Evolutionary conservation across 1,139 yeast genomes (phyloP).

Genomic region (Sugiyamaella pinicola): DNA sequence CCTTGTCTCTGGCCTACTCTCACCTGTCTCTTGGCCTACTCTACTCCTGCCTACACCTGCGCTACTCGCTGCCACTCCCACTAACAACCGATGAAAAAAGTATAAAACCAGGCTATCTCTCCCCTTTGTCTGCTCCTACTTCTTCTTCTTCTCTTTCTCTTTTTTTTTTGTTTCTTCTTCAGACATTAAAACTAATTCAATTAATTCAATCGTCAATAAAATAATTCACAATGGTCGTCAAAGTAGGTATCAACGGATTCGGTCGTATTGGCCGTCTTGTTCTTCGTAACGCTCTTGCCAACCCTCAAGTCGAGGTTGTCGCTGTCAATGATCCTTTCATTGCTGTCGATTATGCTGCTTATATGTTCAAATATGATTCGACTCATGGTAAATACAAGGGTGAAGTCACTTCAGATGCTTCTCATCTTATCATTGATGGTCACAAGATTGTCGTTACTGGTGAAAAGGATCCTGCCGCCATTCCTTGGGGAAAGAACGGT

Average conservation of each 20-base stretch:
- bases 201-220: not conserved
- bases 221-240: slow-evolving; percentile 42
- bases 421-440: slow-evolving; percentile 65
- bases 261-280: slow-evolving; percentile 87
- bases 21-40: not conserved
- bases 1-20: not conserved
- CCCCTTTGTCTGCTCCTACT: slow-evolving; percentile 5
- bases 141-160: not conserved
- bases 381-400: slow-evolving; percentile 80
- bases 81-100: not conserved
- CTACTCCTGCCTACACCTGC: not conserved
- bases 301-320: slow-evolving; percentile 72
- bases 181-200: not conserved
- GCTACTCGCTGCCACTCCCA: no score
- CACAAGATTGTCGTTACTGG: slow-evolving; percentile 67
- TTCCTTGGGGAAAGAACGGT: slow-evolving; percentile 81
- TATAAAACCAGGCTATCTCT: slow-evolving; percentile 7
- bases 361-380: slow-evolving; percentile 87
- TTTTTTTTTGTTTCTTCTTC: slow-evolving; percentile 3
- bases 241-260: slow-evolving; percentile 84
- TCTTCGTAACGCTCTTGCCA: slow-evolving; percentile 70
- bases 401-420: slow-evolving; percentile 61
- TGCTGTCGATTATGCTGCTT: slow-evolving; percentile 79
- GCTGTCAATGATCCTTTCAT: slow-evolving; percentile 86
- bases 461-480: slow-evolving; percentile 75